Conservation (phyloP, 306 rosid species). For the Glycyrrhiza uralensis region DNA sequence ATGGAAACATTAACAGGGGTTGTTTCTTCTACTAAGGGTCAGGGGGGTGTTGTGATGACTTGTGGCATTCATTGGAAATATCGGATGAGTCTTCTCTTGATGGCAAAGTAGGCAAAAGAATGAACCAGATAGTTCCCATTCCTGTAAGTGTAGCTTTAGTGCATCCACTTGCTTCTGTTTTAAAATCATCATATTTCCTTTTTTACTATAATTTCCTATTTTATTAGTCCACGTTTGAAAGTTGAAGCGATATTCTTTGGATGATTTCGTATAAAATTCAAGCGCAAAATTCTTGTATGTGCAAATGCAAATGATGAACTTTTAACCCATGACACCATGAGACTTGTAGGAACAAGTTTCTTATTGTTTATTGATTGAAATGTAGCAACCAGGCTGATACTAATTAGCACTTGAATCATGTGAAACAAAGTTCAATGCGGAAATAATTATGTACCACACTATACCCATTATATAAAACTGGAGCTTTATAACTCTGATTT, state of each 20-base stretch:
- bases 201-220: background rate
- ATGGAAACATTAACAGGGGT: too few relatives aligned
- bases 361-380: background rate
- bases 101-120: constrained; percentile 87
- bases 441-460: constrained; percentile 1
- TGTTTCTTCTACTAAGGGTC: too few relatives aligned
- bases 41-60: too few relatives aligned
- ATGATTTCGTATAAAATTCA: background rate
- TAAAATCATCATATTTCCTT: background rate
- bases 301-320: background rate
- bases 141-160: constrained; percentile 63
- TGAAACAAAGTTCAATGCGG: background rate
- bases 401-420: background rate
- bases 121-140: constrained; percentile 78
- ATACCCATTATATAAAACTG: background rate
- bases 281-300: background rate
- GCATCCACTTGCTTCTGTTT: constrained; percentile 5
- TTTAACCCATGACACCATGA: background rate
- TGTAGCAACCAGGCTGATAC: background rate
- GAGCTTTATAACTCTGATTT: background rate
- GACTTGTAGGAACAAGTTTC: background rate
- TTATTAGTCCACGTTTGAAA: background rate
- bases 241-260: background rate
- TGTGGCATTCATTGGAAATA: constrained; percentile 54
- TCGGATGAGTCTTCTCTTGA: constrained; percentile 77